Evolutionary conservation across 2,329 filamentous ascomycete genomes (phyloP).

Genomic region (Trichophyton benhamiae): DNA sequence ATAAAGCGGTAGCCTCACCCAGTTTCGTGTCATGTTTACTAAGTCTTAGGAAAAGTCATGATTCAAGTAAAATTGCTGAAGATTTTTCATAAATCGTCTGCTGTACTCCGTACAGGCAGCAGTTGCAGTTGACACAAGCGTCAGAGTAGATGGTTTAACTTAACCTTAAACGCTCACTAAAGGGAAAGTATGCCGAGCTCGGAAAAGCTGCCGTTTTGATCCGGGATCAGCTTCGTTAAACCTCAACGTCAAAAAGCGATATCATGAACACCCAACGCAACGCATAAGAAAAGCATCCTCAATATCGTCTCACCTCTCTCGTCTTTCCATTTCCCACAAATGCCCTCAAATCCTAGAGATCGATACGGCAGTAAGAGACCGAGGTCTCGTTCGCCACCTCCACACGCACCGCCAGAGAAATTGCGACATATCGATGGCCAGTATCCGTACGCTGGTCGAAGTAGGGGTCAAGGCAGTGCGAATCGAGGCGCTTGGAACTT

Average conservation of each 20-base stretch:
- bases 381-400: slow-evolving; percentile 32
- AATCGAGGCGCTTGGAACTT: slow-evolving; percentile 15
- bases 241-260: neutral
- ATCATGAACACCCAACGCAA: neutral
- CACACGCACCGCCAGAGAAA: slow-evolving; percentile 29
- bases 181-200: neutral
- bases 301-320: neutral
- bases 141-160: neutral
- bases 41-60: neutral
- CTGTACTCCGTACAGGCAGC: neutral
- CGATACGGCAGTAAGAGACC: slow-evolving; percentile 27
- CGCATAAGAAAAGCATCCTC: neutral
- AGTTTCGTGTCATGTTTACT: slow-evolving; percentile 23
- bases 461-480: slow-evolving; percentile 16
- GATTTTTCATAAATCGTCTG: neutral
- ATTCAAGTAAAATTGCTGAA: neutral
- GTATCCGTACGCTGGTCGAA: slow-evolving; percentile 10
- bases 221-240: neutral
- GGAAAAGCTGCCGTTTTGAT: neutral
- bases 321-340: neutral
- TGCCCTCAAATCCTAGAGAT: slow-evolving; percentile 13
- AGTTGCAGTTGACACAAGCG: neutral
- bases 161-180: neutral
- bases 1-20: slow-evolving; percentile 25
- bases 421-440: slow-evolving; percentile 25